phyloP scores from a whole-genome alignment of 2,329 filamentous ascomycete species.

The Claviceps maximensis region DNA sequence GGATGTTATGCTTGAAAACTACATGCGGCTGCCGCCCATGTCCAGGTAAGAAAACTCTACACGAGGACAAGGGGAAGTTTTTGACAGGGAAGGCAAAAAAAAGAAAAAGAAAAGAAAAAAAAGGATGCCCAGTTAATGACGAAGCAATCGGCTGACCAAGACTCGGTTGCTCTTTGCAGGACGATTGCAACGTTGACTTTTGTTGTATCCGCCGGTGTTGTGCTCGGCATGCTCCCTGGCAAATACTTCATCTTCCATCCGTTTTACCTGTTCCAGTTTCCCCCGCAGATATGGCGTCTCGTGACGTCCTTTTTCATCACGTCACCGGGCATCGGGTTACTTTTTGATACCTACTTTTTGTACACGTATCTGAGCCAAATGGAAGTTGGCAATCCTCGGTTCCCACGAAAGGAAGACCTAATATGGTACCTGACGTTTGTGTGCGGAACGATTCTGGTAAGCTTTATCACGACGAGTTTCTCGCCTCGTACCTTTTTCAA shows the following conservation, averaged over 20 bases:
- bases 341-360: conserved; percentile 64
- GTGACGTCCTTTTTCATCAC: conserved; percentile 30
- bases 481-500: conserved; percentile 5
- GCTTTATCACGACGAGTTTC: conserved; percentile 23
- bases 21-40: conserved; percentile 27
- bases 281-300: conserved; percentile 30
- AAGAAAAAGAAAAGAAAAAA: not conserved
- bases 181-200: conserved; percentile 52
- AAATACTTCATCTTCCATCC: conserved; percentile 39
- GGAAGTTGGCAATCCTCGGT: conserved; percentile 58
- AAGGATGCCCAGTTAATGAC: not conserved
- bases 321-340: conserved; percentile 29
- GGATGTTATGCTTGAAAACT: conserved; percentile 20
- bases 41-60: conserved; percentile 25
- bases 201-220: conserved; percentile 44
- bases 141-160: conserved; percentile 2
- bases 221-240: conserved; percentile 38
- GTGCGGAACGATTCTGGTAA: conserved; percentile 61
- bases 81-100: not conserved
- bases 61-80: no score
- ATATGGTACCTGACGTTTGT: conserved; percentile 71
- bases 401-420: conserved; percentile 63
- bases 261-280: conserved; percentile 37
- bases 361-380: conserved; percentile 66
- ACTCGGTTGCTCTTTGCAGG: conserved; percentile 29